Percentiles rank a stretch among this genome's conserved stretches.
Evolutionary conservation across 2,329 filamentous ascomycete genomes (phyloP).

Genomic region (Hymenoscyphus linearis): DNA sequence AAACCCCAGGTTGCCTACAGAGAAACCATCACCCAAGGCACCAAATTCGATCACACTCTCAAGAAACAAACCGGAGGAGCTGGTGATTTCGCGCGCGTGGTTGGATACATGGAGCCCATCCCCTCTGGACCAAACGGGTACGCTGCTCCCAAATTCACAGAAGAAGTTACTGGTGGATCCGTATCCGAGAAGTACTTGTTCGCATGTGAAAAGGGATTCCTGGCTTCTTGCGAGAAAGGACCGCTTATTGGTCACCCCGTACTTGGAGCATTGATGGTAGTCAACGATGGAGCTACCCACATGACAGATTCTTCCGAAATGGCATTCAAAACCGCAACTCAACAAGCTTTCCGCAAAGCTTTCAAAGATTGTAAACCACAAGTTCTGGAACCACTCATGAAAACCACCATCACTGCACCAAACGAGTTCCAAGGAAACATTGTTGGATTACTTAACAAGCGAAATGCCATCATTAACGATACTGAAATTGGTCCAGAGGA

Average conservation of each 20-base stretch:
- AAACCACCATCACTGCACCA: conserved; percentile 91
- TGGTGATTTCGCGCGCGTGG: conserved; percentile 90
- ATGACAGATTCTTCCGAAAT: conserved; percentile 97
- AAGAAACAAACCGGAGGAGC: conserved; percentile 95
- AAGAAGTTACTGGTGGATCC: conserved; percentile 79
- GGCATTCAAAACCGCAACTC: conserved; percentile 89
- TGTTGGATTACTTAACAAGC: conserved; percentile 93
- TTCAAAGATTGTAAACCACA: conserved; percentile 76
- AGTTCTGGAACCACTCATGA: conserved; percentile 95
- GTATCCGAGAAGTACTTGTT: conserved; percentile 95
- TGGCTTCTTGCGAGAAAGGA: conserved; percentile 74
- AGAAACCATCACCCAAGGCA: conserved; percentile 77
- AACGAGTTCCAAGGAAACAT: conserved; percentile 97
- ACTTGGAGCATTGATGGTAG: conserved; percentile 81
- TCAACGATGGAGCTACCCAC: conserved; percentile 95
- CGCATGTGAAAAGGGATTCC: conserved; percentile 93
- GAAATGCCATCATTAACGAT: conserved; percentile 89
- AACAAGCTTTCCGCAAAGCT: conserved; percentile 93
- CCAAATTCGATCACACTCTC: conserved; percentile 87
- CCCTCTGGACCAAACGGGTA: conserved; percentile 38
- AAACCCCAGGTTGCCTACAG: conserved; percentile 96
- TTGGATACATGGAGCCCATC: conserved; percentile 86
- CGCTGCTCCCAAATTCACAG: conserved; percentile 76
- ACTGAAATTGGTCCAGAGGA: conserved; percentile 92
- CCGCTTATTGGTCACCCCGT: conserved; percentile 91